A percentile compares a stretch with the other conserved stretches of the same genome.
These are phyloP conservation scores for Cladophialophora exuberans DNA, from an alignment of 2,329 filamentous ascomycete species.

Conservation along the genomic window DNA sequence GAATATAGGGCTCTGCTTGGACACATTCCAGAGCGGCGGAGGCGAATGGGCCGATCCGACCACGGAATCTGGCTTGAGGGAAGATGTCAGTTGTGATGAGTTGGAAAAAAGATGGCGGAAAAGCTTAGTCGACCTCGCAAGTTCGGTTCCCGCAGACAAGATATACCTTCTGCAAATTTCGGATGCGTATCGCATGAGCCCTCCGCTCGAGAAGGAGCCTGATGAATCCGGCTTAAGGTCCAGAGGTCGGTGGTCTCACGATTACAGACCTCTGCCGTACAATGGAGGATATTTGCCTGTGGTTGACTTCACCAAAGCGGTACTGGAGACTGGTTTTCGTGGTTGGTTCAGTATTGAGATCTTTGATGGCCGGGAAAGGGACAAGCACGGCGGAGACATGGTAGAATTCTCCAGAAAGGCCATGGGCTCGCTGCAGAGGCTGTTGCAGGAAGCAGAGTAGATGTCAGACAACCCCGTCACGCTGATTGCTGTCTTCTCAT, in stretches of 20 bases:
- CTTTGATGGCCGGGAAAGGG: slow-evolving; percentile 64
- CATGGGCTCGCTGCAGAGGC: slow-evolving; percentile 52
- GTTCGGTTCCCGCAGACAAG: slow-evolving; percentile 66
- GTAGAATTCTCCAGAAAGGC: slow-evolving; percentile 55
- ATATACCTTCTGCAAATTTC: slow-evolving; percentile 76
- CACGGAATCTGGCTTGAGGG: slow-evolving; percentile 62
- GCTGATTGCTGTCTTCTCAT: too few relatives aligned
- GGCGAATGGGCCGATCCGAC: slow-evolving; percentile 75
- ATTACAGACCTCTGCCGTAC: slow-evolving; percentile 70
- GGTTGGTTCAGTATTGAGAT: slow-evolving; percentile 72
- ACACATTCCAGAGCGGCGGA: slow-evolving; percentile 76
- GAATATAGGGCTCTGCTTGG: slow-evolving; percentile 75
- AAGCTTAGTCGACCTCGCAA: slow-evolving; percentile 61
- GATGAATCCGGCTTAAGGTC: slow-evolving; percentile 61
- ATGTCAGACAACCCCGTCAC: too few relatives aligned
- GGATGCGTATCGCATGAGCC: slow-evolving; percentile 68
- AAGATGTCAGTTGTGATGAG: slow-evolving; percentile 57
- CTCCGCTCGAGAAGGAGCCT: slow-evolving; percentile 56
- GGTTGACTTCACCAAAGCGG: slow-evolving; percentile 65
- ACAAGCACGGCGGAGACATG: slow-evolving; percentile 56
- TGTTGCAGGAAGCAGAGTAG: slow-evolving; percentile 43
- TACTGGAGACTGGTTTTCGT: slow-evolving; percentile 68
- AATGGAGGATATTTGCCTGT: slow-evolving; percentile 73
- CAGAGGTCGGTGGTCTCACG: slow-evolving; percentile 71
- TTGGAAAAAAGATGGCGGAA: slow-evolving; percentile 55